Evolutionary conservation across 73 alveolate genomes (phyloP).

Genomic region (Tetrahymena thermophila): DNA sequence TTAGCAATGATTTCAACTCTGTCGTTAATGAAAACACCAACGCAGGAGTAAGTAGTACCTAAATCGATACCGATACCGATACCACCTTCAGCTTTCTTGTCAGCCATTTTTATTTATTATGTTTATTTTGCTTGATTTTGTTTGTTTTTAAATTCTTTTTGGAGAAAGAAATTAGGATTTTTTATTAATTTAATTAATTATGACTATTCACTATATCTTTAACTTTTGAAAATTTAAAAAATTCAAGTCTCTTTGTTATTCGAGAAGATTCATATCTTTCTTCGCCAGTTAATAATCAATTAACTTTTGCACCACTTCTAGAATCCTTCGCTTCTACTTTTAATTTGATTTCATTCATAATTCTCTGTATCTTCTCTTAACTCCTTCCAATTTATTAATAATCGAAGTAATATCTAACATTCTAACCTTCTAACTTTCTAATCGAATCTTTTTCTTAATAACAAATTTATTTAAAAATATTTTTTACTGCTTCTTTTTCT

Average conservation of each 20-base stretch:
- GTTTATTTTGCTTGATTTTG: neutral
- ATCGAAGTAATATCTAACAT: neutral
- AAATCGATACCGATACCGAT: conserved; percentile 70
- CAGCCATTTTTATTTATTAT: neutral
- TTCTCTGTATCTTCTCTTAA: neutral
- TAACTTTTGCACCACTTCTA: neutral
- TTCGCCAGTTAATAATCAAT: neutral
- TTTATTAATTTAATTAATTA: neutral
- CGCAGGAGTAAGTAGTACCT: conserved; percentile 85
- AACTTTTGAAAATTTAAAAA: neutral
- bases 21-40: conserved; percentile 62
- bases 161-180: neutral
- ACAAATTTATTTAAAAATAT: neutral
- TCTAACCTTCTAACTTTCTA: neutral
- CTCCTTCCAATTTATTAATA: neutral
- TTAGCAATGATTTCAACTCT: conserved; percentile 72
- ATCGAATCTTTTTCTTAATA: neutral
- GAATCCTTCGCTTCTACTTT: neutral
- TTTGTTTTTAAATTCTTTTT: neutral
- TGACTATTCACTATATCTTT: neutral
- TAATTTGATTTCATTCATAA: neutral
- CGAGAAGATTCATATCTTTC: neutral
- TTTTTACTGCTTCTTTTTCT: neutral
- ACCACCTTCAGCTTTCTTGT: conserved; percentile 6
- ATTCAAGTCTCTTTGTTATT: neutral